A percentile compares a stretch with the other conserved stretches of the same genome.
Evolutionary conservation across 1,139 yeast species (phyloP).

Genomic region (Maudiozyma humilis): DNA sequence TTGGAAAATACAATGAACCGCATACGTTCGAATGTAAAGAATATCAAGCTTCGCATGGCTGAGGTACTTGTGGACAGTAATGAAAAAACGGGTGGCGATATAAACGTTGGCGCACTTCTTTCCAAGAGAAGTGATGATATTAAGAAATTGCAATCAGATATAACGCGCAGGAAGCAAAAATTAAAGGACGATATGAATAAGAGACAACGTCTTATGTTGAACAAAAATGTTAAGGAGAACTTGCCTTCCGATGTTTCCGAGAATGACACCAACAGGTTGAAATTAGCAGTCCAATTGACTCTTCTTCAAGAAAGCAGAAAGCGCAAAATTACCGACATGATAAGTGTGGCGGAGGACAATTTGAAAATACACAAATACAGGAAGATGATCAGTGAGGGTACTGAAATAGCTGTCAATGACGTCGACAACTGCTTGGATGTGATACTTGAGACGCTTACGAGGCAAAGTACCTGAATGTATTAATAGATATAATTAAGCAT

Average conservation of each 20-base stretch:
- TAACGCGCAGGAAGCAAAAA: slow-evolving; percentile 22
- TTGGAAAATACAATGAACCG: slow-evolving; percentile 21
- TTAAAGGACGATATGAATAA: slow-evolving; percentile 43
- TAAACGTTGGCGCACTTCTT: slow-evolving; percentile 38
- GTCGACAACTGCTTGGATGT: slow-evolving; percentile 31
- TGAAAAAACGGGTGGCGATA: slow-evolving; percentile 34
- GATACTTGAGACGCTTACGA: slow-evolving; percentile 24
- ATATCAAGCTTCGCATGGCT: slow-evolving; percentile 16
- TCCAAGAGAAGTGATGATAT: slow-evolving; percentile 38
- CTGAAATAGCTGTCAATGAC: slow-evolving; percentile 72
- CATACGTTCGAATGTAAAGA: slow-evolving; percentile 18
- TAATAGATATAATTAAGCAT: background rate
- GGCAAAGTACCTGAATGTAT: background rate
- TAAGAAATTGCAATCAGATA: slow-evolving; percentile 26
- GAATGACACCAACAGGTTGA: slow-evolving; percentile 21
- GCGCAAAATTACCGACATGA: slow-evolving; percentile 37
- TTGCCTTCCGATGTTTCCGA: slow-evolving; percentile 20
- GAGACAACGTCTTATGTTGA: slow-evolving; percentile 48
- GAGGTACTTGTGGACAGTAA: slow-evolving; percentile 40
- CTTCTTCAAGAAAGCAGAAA: slow-evolving; percentile 42
- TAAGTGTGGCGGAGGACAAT: slow-evolving; percentile 39
- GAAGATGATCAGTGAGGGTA: slow-evolving; percentile 70
- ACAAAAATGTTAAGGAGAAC: slow-evolving; percentile 36
- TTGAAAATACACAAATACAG: slow-evolving; percentile 71
- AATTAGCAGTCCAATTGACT: slow-evolving; percentile 37